Conservation (phyloP, 768 basidiomycete species). For the Daedaleopsis sinensis region DNA sequence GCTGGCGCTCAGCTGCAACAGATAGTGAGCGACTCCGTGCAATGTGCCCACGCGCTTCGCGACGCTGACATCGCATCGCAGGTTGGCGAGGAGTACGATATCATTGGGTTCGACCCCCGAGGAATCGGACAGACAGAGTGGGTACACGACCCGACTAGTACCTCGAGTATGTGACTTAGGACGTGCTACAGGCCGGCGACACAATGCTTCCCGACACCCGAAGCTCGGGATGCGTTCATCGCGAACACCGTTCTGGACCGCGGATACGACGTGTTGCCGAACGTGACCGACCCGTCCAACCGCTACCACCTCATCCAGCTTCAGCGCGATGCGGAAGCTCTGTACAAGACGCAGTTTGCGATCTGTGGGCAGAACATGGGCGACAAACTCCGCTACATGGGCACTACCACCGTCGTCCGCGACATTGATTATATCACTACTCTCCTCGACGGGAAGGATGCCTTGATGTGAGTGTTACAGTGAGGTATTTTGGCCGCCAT, state of each 20-base stretch:
- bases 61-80: not conserved
- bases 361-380: constrained; percentile 33
- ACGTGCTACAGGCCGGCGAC: constrained; percentile 25
- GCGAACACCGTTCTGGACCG: constrained; percentile 31
- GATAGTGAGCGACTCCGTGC: constrained; percentile 6
- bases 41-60: no score
- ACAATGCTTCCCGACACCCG: constrained; percentile 29
- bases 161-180: not conserved
- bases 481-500: not conserved
- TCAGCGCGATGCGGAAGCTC: constrained; percentile 26
- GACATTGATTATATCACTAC: constrained; percentile 35
- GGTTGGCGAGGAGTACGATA: constrained; percentile 31
- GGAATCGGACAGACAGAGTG: constrained; percentile 36
- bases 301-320: constrained; percentile 24
- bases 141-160: not conserved
- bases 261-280: constrained; percentile 27
- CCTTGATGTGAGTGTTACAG: constrained; percentile 26
- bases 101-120: constrained; percentile 35
- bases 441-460: constrained; percentile 31
- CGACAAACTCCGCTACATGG: constrained; percentile 32
- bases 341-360: constrained; percentile 27
- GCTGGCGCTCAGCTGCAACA: constrained; percentile 16
- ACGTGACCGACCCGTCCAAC: constrained; percentile 24
- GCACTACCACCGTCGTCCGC: constrained; percentile 35
- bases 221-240: constrained; percentile 27